A percentile compares a stretch with the other conserved stretches of the same genome.
phyloP scores from a whole-genome alignment of 768 basidiomycete species.

The Lentinus tigrinus region DNA sequence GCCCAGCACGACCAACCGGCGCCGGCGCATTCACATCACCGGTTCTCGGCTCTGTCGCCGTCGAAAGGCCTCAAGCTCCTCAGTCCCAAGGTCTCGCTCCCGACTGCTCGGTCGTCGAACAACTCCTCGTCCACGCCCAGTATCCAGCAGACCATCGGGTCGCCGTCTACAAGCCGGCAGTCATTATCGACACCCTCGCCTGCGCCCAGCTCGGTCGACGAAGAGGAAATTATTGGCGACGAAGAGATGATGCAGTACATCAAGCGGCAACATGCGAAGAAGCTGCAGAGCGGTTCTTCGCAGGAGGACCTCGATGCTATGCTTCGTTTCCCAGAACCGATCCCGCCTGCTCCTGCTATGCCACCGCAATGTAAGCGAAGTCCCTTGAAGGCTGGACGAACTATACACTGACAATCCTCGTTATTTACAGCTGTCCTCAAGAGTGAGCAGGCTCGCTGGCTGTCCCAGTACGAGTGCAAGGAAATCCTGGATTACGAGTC shows the following conservation, averaged over 20 bases:
- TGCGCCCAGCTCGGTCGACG: conserved; percentile 71
- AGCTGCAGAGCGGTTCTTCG: conserved; percentile 75
- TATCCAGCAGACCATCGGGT: conserved; percentile 49
- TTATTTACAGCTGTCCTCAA: conserved; percentile 57
- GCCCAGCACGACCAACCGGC: conserved; percentile 29
- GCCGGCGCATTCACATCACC: conserved; percentile 46
- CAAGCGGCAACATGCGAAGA: conserved; percentile 85
- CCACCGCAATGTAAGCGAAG: conserved; percentile 66
- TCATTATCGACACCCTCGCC: conserved; percentile 87
- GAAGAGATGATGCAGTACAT: conserved; percentile 98
- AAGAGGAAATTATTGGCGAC: conserved; percentile 86
- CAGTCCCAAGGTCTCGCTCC: conserved; percentile 71
- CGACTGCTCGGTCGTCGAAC: conserved; percentile 55
- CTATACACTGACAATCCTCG: conserved; percentile 1
- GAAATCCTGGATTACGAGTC: conserved; percentile 87
- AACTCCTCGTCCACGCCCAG: conserved; percentile 46
- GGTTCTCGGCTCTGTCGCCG: conserved; percentile 82
- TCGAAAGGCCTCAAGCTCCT: conserved; percentile 82
- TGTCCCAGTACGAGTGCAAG: conserved; percentile 87
- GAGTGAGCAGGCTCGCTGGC: conserved; percentile 60
- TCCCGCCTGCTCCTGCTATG: conserved; percentile 61
- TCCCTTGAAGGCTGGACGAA: neutral
- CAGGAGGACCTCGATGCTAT: conserved; percentile 87
- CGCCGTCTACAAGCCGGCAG: conserved; percentile 71
- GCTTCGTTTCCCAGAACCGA: conserved; percentile 90